Evolutionary conservation across 352 stramenopile species (phyloP), one percentile per base, ranked within the genome.

Genomic region (Pythium sp.): DNA sequence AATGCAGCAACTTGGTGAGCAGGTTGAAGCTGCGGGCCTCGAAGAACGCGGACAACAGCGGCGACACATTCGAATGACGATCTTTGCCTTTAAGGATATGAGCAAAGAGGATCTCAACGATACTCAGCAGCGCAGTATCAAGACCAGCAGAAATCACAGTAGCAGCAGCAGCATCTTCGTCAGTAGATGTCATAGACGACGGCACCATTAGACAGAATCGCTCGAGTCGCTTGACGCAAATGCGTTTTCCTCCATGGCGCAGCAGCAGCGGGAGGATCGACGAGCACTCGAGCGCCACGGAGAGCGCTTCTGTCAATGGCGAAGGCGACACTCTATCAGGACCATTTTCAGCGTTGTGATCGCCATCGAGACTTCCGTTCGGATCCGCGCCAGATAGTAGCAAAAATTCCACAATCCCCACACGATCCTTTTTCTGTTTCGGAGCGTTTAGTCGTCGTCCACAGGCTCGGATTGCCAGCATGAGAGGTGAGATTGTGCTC

Each of bases 391-490:
- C 77, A 34, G 58, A 72, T 32, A 41, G 34, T 5, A 84, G 71
- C 47, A 82, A 41, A 12, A 79, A 24, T 24, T 74, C 54, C 18
- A 81, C 68, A 55, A 87, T 78, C 3, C 26, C 36, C 4, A 74
- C 12, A 11, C 71, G 70, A 32, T 41, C 30, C 2, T 32, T 46
- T 43, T 20, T 28, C 4, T n/a, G 20, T 30, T 30, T 6, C 54
- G 8, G 15, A 51, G 51, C 36, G 36, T 43, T 43, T 43, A 5
- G 24, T n/a, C 32, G 22, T 20, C 38, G 32, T 12, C 15, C 5
- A 9, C 77, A 81, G 58, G 65, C 20, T 5, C 73, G 78, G 26
- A 88, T 57, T 11, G 76, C 78, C 18, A 84, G 49, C 12, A 74
- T 15, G 5, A 90, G 67, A 18, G 76, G 69, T 7, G 80, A 65